A percentile compares a stretch with the other conserved stretches of the same genome.
Conservation (phyloP, 306 rosid species). For the Crataegus laevigata region DNA sequence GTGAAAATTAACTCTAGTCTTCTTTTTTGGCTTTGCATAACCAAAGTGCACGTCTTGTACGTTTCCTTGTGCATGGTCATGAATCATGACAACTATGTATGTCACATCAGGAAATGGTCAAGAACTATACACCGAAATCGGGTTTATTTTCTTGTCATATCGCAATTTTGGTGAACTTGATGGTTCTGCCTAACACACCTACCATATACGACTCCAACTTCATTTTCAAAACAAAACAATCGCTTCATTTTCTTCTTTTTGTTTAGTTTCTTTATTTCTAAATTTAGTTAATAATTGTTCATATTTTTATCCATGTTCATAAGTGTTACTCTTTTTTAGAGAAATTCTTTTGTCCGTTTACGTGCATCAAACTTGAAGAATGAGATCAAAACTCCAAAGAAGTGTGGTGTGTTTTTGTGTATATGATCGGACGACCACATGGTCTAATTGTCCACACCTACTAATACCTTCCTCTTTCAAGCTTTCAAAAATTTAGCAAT, state of each 20-base stretch:
- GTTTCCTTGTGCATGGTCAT: neutral
- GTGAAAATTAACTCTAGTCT: too few species aligned
- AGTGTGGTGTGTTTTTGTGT: neutral
- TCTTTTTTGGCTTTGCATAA: neutral
- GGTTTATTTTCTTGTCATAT: neutral
- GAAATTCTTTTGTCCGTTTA: neutral
- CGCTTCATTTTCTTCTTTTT: neutral
- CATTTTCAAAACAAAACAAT: too few species aligned
- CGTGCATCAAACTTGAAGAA: accelerated
- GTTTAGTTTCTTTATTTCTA: neutral
- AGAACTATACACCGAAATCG: neutral
- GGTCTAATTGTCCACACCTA: neutral
- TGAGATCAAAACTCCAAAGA: neutral
- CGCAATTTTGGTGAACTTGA: neutral
- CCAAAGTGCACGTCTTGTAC: neutral
- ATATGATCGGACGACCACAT: neutral
- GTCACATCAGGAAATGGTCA: neutral
- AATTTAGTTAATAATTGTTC: neutral
- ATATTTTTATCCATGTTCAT: neutral
- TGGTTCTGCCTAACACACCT: neutral
- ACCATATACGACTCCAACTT: neutral
- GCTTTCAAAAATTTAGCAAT: neutral
- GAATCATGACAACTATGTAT: neutral
- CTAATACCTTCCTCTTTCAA: neutral
- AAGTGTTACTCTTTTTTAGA: neutral